Evolutionary conservation across 116 monocot genomes (phyloP).

Genomic region (Thalassia testudinum): DNA sequence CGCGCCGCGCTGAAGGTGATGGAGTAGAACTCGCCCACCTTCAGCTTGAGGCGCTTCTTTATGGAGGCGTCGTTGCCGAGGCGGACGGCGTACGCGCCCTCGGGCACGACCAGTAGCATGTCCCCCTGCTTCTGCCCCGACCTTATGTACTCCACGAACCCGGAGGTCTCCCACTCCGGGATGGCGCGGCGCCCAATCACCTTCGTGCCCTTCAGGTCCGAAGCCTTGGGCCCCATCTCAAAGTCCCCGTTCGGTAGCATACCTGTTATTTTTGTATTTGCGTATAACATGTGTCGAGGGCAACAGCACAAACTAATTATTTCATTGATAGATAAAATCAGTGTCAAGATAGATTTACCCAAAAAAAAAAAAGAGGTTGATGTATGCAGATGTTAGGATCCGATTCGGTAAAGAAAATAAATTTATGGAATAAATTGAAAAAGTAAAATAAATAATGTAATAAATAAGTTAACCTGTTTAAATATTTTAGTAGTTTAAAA

Average conservation of each 20-base stretch:
- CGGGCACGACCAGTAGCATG: slow-evolving; percentile 77
- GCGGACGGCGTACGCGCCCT: slow-evolving; percentile 60
- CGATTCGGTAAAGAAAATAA: too few species aligned
- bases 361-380: too few species aligned
- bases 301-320: too few species aligned
- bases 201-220: slow-evolving; percentile 22
- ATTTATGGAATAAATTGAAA: too few species aligned
- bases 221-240: slow-evolving; percentile 28
- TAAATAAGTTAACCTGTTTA: too few species aligned
- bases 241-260: slow-evolving; percentile 49
- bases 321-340: too few species aligned
- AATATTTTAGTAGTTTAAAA: too few species aligned
- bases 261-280: slow-evolving; percentile 28
- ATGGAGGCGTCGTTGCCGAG: slow-evolving; percentile 83
- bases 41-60: slow-evolving; percentile 33
- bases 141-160: slow-evolving; percentile 77
- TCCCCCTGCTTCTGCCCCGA: slow-evolving; percentile 67
- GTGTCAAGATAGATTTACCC: too few species aligned
- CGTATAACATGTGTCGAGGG: too few species aligned
- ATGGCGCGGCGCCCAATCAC: slow-evolving; percentile 18
- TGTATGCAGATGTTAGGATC: too few species aligned
- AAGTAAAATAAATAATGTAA: too few species aligned
- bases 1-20: slow-evolving; percentile 68
- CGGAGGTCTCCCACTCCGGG: slow-evolving; percentile 62
- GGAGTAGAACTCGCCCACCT: slow-evolving; percentile 26